Evolutionary conservation across 306 rosid species (phyloP), one percentile per base, ranked within the genome.

Genomic region (Canavalia ensiformis): DNA sequence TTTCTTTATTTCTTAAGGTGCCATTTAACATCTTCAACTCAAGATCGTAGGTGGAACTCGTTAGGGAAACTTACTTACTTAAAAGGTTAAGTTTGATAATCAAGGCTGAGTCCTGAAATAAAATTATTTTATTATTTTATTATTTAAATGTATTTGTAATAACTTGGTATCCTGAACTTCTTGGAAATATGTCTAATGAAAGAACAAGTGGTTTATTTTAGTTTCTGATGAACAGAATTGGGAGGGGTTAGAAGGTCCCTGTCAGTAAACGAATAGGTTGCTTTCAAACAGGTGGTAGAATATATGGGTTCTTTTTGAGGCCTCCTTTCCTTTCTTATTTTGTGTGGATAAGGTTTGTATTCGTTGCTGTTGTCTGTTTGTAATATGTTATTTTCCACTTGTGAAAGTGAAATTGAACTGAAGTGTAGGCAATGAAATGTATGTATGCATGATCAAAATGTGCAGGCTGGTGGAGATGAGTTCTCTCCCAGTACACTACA

Each of bases 171-270:
- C 35, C 37, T 4, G 28, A 46, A 11, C 6, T 69, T 49, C 57
- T 30, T 2, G 75, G 74, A 10, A 46, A 46, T 11, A 13, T 39
- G 33, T 65, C 25, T 8, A 18, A 25, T 3, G 31, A 4, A 75
- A 6, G 65, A 46, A 34, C 6, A 44, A 2, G 2, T 74, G 69
- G 29, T 76, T 34, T 6, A 54, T 66, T 78, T 67, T 54, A 78
- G 44, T 31, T 45, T 34, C 3, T 29, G 46, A 45, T 33, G 34
- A 78, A 31, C 33, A 41, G 41, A 34, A 63, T 10, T 39, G 33
- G 62, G 71, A 83, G 74, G 54, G 28, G 94, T 85, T 92, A 87
- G 71, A 78, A 82, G 76, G 91, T 89, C 90, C 11, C 88, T 82
- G 74, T 91, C 89, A 67, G 81, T 83, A 80, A 79, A 94, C 80